Evolutionary conservation across 2,329 filamentous ascomycete genomes (phyloP), one percentile per base, ranked within the genome.

Genomic region (Fusarium scirpi): DNA sequence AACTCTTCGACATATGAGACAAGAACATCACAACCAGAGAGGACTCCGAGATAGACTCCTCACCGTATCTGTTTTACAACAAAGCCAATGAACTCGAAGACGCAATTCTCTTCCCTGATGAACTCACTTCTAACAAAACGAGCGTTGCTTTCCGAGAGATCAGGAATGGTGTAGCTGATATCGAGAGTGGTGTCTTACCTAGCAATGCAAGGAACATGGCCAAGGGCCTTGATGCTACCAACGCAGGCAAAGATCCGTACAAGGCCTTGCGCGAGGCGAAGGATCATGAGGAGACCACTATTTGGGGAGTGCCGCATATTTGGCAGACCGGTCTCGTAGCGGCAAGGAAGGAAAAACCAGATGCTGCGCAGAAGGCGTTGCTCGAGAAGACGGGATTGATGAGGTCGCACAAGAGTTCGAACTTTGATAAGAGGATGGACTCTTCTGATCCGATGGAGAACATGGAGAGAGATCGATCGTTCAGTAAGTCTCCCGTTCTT

Each of bases 21-120:
- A 29, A 58, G 3, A 29, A 45, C 0, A 24, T 75, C 5, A 71
- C 48, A 7, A 48, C 12, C 11, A 62, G 55, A 11, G 56, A 20
- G 11, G 43, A 48, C 2, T 12, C 27, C 2, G 73, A 72, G 1
- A 3, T 68, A 29, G 5, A 58, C 52, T 0, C 61, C 16, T 38
- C 32, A 11, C 16, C 62, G 2, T 76, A 77, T 48, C 53, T 72
- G 49, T 78, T 77, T 56, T 78, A 78, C 48, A 78, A 71, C 55
- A 46, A 72, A 9, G 72, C 60, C 13, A 74, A 76, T 20, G 48
- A 46, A 3, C 62, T 45, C 5, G 75, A 78, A 43, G 76, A 78
- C 11, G 56, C 44, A 4, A 48, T 78, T 8, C 32, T 78, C 16
- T 78, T 78, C 12, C 74, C 75, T 0, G 70, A 77, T 7, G 76